Evolutionary conservation across 2,329 filamentous ascomycete species (phyloP).

Genomic region (Sordariomycetes sp.): DNA sequence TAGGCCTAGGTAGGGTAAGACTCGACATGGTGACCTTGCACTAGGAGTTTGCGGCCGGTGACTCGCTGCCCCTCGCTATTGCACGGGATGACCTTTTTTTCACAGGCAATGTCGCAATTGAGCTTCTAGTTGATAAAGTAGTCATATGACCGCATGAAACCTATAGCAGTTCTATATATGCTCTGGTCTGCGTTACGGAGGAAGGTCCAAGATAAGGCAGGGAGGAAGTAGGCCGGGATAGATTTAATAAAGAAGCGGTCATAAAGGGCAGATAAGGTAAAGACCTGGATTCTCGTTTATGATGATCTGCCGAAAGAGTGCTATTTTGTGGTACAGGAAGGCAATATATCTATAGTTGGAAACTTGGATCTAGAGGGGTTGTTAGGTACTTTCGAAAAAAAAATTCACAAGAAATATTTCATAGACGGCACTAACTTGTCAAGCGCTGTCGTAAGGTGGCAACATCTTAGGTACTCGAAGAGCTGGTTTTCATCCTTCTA

Average conservation of each 20-base stretch:
- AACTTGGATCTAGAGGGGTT: neutral
- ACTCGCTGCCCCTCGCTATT: conserved; percentile 7
- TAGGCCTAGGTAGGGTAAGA: conserved; percentile 11
- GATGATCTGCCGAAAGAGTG: conserved; percentile 21
- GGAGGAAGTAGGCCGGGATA: conserved; percentile 21
- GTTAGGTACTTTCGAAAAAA: neutral
- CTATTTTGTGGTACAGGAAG: conserved; percentile 22
- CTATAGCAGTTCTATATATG: conserved; percentile 14
- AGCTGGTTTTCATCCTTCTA: neutral
- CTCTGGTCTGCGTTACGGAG: conserved; percentile 8
- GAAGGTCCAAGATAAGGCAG: conserved; percentile 18
- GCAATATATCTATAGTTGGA: conserved; percentile 12
- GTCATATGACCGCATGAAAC: conserved; percentile 21
- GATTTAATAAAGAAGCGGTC: conserved; percentile 27
- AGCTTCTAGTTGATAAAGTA: conserved; percentile 18
- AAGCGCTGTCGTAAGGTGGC: neutral
- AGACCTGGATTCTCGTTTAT: conserved; percentile 24
- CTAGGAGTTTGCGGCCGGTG: too few relatives aligned
- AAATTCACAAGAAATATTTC: conserved; percentile 2
- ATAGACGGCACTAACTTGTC: conserved; percentile 1
- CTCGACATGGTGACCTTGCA: too few relatives aligned
- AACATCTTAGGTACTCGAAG: neutral
- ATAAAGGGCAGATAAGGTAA: conserved; percentile 26
- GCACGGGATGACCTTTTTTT: conserved; percentile 14
- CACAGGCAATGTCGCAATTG: conserved; percentile 18